A percentile compares a stretch with the other conserved stretches of the same genome.
phyloP scores from a whole-genome alignment of 345 rosid species.

The Moricandia moricandioides region DNA sequence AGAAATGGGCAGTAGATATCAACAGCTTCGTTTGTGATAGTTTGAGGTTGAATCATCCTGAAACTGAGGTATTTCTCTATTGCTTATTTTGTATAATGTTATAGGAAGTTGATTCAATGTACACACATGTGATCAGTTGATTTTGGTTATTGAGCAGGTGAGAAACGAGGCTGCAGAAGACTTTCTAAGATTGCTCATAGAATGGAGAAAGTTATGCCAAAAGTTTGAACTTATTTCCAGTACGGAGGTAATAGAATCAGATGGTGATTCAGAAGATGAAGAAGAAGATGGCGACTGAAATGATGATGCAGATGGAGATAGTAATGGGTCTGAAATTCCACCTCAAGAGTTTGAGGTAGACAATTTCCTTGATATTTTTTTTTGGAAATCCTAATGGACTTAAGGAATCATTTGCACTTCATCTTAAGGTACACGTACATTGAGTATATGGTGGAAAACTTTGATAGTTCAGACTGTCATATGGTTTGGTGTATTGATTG shows the following conservation, averaged over 20 bases:
- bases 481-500: too few relatives aligned
- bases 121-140: background rate
- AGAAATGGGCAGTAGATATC: slow-evolving; percentile 51
- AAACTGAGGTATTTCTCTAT: slow-evolving; percentile 37
- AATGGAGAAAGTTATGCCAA: slow-evolving; percentile 31
- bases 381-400: slow-evolving; percentile 28
- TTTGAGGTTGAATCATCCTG: slow-evolving; percentile 41
- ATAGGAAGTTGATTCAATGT: background rate
- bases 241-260: slow-evolving; percentile 16
- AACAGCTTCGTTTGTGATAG: slow-evolving; percentile 41
- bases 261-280: slow-evolving; percentile 10
- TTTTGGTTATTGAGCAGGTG: slow-evolving; percentile 21
- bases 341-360: slow-evolving; percentile 29
- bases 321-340: slow-evolving; percentile 19
- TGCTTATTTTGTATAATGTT: background rate
- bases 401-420: background rate
- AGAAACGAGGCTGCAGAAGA: slow-evolving; percentile 38
- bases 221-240: slow-evolving; percentile 13
- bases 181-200: slow-evolving; percentile 22
- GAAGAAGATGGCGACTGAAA: background rate
- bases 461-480: too few relatives aligned
- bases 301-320: slow-evolving; percentile 21
- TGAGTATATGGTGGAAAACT: background rate
- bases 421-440: slow-evolving; percentile 22
- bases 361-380: slow-evolving; percentile 9